Evolutionary conservation across 352 stramenopile species (phyloP), one percentile per base, ranked within the genome.

Genomic region (Phytophthora sansomeana): DNA sequence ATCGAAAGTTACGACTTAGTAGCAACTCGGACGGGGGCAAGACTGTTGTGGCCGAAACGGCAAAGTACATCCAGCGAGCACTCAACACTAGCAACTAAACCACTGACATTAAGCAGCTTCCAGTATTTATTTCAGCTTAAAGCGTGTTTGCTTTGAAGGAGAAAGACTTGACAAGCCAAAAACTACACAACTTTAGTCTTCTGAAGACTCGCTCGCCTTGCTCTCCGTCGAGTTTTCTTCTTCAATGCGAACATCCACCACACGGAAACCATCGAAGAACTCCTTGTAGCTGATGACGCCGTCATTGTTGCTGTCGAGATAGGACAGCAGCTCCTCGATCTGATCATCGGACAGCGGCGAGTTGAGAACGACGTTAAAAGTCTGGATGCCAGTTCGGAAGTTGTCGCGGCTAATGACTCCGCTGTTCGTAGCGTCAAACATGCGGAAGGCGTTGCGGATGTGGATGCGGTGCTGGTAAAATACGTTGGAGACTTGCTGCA

Each of bases 401-500:
- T 97, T 91, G 57, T 97, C 88, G 42, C 79, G 83, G 53, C 63
- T 87, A 57, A 97, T 95, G 39, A 70, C 74, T 10, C 88, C 87
- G 33, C 72, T 85, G 64, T 97, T 95, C 29, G 89, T 85, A 17
- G 87, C 72, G 58, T 98, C 93, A 66, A 98, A 98, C 74, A 97
- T 95, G 21, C 92, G 89, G 67, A 97, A 98, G 21, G 93, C 91
- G 55, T 93, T 91, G 52, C 88, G 89, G 56, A 98, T 93, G 76
- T 97, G 92, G 51, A 97, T 96, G 21, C 93, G 85, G 65, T 98
- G 92, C 81, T 98, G 92, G 68, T 97, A 98, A 61, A 98, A 93
- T 51, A 97, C 93, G 70, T 98, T 98, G 38, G 93, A 95, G 29
- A 98, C 90, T 53, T 97, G 89, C 68, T 98, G 92, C 35, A 98